Conservation (phyloP, 768 basidiomycete genomes). For the Termitomyces sp. region DNA sequence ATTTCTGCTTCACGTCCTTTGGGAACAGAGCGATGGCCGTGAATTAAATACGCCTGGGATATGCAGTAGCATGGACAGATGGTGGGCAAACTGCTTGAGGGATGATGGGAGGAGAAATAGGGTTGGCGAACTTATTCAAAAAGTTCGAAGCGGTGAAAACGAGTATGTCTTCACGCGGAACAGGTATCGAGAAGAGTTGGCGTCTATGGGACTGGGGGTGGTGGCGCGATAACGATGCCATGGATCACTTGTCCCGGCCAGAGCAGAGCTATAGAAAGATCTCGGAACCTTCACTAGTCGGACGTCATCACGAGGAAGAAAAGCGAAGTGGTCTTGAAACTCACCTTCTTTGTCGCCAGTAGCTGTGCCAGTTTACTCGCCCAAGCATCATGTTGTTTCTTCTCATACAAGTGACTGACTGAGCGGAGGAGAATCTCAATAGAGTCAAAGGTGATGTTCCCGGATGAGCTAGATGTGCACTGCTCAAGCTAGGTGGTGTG, state of each 20-base stretch:
- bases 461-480: slow-evolving; percentile 1
- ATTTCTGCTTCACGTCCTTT: slow-evolving; percentile 63
- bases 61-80: slow-evolving; percentile 63
- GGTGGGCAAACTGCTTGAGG: slow-evolving; percentile 74
- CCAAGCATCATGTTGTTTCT: slow-evolving; percentile 39
- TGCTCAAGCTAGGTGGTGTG: slow-evolving; percentile 4
- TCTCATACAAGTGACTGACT: slow-evolving; percentile 48
- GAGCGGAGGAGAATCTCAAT: slow-evolving; percentile 52
- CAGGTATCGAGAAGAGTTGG: slow-evolving; percentile 39
- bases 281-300: not conserved
- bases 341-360: slow-evolving; percentile 6
- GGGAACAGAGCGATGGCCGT: slow-evolving; percentile 58
- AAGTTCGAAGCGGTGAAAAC: slow-evolving; percentile 37
- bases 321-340: not conserved
- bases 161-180: slow-evolving; percentile 49
- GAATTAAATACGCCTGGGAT: slow-evolving; percentile 45
- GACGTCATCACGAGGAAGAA: not conserved
- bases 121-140: slow-evolving; percentile 43
- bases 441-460: slow-evolving; percentile 41
- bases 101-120: slow-evolving; percentile 52
- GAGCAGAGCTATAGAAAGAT: not conserved
- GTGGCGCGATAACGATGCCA: slow-evolving; percentile 4
- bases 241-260: not conserved
- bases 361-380: slow-evolving; percentile 43
- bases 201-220: slow-evolving; percentile 20